Evolutionary conservation across 2,329 filamentous ascomycete genomes (phyloP).

Genomic region (Colletotrichum melonis): DNA sequence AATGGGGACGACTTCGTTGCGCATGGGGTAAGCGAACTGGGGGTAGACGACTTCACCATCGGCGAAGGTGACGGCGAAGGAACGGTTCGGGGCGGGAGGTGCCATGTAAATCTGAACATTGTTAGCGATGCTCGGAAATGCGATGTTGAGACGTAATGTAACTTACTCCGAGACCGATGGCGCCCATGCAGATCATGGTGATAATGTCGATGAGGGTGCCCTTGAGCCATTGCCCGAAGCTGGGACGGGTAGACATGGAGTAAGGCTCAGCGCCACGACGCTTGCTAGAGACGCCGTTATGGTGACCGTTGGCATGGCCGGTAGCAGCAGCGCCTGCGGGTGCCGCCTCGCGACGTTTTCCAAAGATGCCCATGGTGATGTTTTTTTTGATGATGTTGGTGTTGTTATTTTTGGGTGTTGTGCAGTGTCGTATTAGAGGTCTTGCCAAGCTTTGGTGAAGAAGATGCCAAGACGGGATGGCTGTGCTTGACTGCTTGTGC

Average conservation of each 20-base stretch:
- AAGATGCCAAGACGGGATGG: constrained; percentile 32
- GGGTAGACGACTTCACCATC: constrained; percentile 78
- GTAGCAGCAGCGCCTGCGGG: background rate
- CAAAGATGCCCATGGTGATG: constrained; percentile 30
- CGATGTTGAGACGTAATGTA: background rate
- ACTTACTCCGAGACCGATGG: constrained; percentile 73
- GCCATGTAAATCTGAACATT: constrained; percentile 68
- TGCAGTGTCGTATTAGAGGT: background rate
- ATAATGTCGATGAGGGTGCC: constrained; percentile 74
- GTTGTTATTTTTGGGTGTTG: background rate
- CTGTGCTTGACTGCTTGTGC: constrained; percentile 32
- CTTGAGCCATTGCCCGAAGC: constrained; percentile 78
- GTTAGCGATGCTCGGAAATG: background rate
- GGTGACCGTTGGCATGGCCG: constrained; percentile 11
- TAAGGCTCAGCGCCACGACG: constrained; percentile 40
- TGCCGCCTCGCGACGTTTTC: constrained; percentile 14
- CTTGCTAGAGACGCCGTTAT: background rate
- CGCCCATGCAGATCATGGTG: constrained; percentile 75
- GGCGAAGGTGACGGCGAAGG: constrained; percentile 74
- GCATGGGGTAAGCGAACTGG: constrained; percentile 76
- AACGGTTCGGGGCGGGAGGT: constrained; percentile 73
- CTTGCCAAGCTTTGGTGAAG: constrained; percentile 10
- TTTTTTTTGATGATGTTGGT: background rate
- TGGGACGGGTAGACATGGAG: constrained; percentile 63
- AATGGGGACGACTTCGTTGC: constrained; percentile 78